Base-by-base conservation (phyloP, 768 basidiomycete species). In the Boletus huronensis region DNA sequence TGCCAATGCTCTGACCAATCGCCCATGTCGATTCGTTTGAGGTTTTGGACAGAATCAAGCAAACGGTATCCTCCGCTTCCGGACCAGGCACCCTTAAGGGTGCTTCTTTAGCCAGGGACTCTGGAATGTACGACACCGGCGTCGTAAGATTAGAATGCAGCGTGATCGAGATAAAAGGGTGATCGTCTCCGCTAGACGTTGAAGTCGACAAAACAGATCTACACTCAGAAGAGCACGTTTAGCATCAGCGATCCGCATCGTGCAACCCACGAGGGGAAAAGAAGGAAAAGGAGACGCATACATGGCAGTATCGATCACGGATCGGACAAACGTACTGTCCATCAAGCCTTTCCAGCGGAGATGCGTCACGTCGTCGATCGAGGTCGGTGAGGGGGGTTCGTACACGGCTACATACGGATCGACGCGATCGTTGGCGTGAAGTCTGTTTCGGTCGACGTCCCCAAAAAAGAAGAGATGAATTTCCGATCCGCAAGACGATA, bases 321-420 rank as follows among this genome's bases (percentile, higher is more conserved):
- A 67, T 58, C 80, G 80, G 7, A 86, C 74, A 58, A 89, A 87
- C 1, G 38, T 51, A 0, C 78, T 74, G 14, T 74, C 62, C 26
- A 90, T 66, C 31, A 88, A 68, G 1, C 88, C 88, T 23, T 61
- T 66, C 87, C 87, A 90, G 36, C 76, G 72, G 3, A 89, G 56
- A 54, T 81, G 82, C 9, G 75, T 78, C 28, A 85, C 63, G 28
- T 74, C 71, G 3, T 77, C 83, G 17, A 82, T 60, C 23, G 58
- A 58, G 5, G 72, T 75, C 0, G 79, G 75, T 3, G 68, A 52
- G 0, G 86, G 86, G 2, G 77, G 69, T 21, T 80, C 77, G 64
- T 89, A 90, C 10, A 87, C 72, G 1, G 85, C 82, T 10, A 89
- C 76, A 55, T 81, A 90, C 10, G 88, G 82, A 58, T 88, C 84